Conservation (phyloP, 2,329 filamentous ascomycete species). For the Diaporthe caulivora region DNA sequence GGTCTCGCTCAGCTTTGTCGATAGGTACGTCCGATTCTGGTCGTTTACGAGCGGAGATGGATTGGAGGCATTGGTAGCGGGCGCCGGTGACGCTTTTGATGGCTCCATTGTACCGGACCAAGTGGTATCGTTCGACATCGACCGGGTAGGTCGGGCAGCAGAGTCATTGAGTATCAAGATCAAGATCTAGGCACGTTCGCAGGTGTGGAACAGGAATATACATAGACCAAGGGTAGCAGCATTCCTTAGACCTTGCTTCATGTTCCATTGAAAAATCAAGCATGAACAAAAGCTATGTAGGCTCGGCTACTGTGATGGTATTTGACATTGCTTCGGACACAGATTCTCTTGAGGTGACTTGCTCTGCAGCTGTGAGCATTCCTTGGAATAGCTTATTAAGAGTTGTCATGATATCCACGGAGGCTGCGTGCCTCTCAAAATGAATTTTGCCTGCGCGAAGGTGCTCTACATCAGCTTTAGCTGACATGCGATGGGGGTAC, state of each 20-base stretch:
- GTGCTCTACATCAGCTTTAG: slow-evolving; percentile 12
- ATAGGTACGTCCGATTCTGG: neutral
- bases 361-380: neutral
- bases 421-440: neutral
- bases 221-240: neutral
- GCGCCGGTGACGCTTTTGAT: neutral
- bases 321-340: neutral
- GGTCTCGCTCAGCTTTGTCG: neutral
- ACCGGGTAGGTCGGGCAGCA: neutral
- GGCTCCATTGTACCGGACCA: neutral
- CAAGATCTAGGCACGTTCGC: neutral
- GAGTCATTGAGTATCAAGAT: neutral
- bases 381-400: neutral
- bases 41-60: neutral
- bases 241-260: neutral
- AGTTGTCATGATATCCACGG: neutral
- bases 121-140: neutral
- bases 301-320: slow-evolving; percentile 2
- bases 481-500: neutral
- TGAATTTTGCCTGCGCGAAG: neutral
- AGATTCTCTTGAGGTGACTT: neutral
- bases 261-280: neutral
- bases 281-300: neutral
- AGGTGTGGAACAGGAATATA: neutral
- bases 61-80: neutral